Evolutionary conservation across 2,329 filamentous ascomycete genomes (phyloP), one percentile per base, ranked within the genome.

Genomic region (Chaetoscypha palmicola): DNA sequence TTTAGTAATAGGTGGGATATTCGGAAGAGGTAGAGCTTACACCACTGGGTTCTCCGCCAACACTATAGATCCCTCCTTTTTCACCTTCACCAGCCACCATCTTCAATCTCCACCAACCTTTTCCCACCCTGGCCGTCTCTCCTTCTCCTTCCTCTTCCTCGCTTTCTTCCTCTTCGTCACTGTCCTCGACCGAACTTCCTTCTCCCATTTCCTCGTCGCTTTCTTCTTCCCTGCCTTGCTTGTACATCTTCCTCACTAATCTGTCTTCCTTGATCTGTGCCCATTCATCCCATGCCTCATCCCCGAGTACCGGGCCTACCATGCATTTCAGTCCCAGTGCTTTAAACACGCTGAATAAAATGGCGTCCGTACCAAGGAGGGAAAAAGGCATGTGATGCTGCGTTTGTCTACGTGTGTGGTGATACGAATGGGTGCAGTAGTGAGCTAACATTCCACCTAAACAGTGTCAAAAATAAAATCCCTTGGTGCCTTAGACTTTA

Each of bases 281-380:
- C n/a, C 38, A 45, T 5, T 47, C 41, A 28, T 51, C 49, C 43
- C 45, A 51, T 2, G 41, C 34, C 12, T 53, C 49, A 10, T 49
- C 43, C 1, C 45, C 38, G 5, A 51, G 32, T 2, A 68, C 47
- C 0, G 66, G 65, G 1, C 55, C 55, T 10, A 68, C 46, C 0
- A 45, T 36, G 3, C 62, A 50, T 4, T 60, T 39, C 0, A 66
- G 45, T 0, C 62, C 61, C 0, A 70, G 53, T 0, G 58, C 51
- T 9, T 49, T 43, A 37, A 71, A 62, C 0, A 60, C 50, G 0
- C 58, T 53, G 47, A 67, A 74, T 1, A 72, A 45, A 0, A 64
- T 58, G 47, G 70, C 64, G 46, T 75, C 72, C 1, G 65, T 50
- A 0, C 71, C 70, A 51, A 74, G 76, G 4, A 76, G 57, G 0